These are phyloP conservation scores for Chlamydomonas schloesseri DNA, from an alignment of 139 green algal species.

Conservation along the genomic window DNA sequence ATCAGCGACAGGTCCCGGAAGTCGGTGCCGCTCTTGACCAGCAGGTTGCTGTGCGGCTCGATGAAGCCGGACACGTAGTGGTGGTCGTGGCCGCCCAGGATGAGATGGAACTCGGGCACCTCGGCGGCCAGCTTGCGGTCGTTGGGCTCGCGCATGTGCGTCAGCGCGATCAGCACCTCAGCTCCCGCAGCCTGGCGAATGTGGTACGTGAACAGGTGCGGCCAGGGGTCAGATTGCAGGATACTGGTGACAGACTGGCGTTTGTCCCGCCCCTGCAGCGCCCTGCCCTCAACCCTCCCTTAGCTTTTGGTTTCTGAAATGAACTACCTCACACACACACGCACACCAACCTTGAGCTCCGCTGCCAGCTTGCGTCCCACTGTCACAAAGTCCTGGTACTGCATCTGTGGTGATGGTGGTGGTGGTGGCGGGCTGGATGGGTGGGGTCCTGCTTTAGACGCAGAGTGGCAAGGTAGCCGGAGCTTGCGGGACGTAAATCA, in stretches of 20 bases:
- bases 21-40: constrained; percentile 71
- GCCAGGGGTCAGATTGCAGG: no score
- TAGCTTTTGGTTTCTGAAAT: no score
- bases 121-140: constrained; percentile 57
- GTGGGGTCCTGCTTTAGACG: no score
- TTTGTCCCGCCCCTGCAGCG: no score
- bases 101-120: constrained; percentile 74
- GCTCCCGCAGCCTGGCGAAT: constrained; percentile 56
- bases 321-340: no score
- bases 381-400: constrained; percentile 74
- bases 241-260: no score
- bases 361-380: constrained; percentile 58
- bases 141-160: constrained; percentile 85
- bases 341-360: constrained; percentile 62
- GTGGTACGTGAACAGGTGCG: no score
- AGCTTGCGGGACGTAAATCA: no score
- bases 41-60: constrained; percentile 61
- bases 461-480: no score
- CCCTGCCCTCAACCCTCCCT: no score
- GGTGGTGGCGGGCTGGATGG: no score
- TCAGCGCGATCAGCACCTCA: constrained; percentile 81
- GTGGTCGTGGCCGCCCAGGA: constrained; percentile 86
- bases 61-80: constrained; percentile 64
- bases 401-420: no score
- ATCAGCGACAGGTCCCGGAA: constrained; percentile 53